phyloP scores from a whole-genome alignment of 352 stramenopile species.

The Pythium sp. region DNA sequence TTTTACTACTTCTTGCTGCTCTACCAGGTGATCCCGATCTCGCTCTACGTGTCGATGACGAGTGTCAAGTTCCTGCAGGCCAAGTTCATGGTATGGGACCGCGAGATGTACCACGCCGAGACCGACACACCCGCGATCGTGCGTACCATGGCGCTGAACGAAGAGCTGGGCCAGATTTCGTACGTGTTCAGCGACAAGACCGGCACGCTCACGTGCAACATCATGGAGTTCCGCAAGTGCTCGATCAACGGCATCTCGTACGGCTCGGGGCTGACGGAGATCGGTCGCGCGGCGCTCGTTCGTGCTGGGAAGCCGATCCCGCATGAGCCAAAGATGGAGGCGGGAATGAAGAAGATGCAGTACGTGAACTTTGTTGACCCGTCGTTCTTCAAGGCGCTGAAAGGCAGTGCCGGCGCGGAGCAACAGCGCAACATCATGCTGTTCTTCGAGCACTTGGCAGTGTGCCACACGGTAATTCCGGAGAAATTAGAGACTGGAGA shows the following conservation, averaged over 20 bases:
- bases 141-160: conserved; percentile 87
- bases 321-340: conserved; percentile 56
- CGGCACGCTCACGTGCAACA: conserved; percentile 91
- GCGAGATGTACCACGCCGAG: conserved; percentile 90
- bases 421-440: conserved; percentile 52
- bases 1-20: conserved; percentile 92
- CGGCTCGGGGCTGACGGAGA: conserved; percentile 84
- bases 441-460: conserved; percentile 85
- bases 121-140: conserved; percentile 87
- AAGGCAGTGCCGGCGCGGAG: conserved; percentile 37
- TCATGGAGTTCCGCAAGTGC: conserved; percentile 95
- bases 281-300: conserved; percentile 58
- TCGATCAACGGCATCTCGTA: conserved; percentile 91
- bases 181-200: conserved; percentile 93
- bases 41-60: conserved; percentile 92
- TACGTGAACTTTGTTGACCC: conserved; percentile 82
- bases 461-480: conserved; percentile 83
- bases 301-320: conserved; percentile 63
- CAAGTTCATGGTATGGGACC: conserved; percentile 84
- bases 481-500: conserved; percentile 66
- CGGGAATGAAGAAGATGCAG: conserved; percentile 48
- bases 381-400: conserved; percentile 58
- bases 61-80: conserved; percentile 89
- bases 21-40: conserved; percentile 92
- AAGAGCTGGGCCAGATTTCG: conserved; percentile 90